These are phyloP conservation scores for Tubosaeta sp. DNA, from an alignment of 768 basidiomycete species.

Conservation along the genomic window DNA sequence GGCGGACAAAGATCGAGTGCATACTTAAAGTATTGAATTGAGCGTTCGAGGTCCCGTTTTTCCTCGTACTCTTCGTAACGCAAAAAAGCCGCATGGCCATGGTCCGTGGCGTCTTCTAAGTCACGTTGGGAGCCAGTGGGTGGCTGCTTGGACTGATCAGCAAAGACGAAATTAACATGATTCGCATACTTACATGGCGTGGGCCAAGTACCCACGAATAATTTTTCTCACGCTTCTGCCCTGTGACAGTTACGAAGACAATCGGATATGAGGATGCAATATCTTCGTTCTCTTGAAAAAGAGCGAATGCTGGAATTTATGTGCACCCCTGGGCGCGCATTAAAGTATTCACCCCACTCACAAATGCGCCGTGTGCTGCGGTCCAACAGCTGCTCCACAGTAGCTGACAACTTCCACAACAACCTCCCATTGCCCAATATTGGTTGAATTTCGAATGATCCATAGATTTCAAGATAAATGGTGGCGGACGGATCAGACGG, in stretches of 20 bases:
- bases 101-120: not conserved
- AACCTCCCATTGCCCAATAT: constrained; percentile 4
- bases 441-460: constrained; percentile 2
- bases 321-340: too few species aligned
- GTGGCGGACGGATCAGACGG: constrained; percentile 1
- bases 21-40: not conserved
- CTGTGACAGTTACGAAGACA: not conserved
- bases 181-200: not conserved
- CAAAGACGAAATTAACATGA: not conserved
- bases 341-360: not conserved
- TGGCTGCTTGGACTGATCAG: not conserved
- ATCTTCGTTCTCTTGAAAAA: not conserved
- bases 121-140: too few species aligned
- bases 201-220: not conserved
- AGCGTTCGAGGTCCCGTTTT: not conserved
- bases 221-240: not conserved
- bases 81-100: not conserved
- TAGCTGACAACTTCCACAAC: not conserved
- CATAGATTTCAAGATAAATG: not conserved
- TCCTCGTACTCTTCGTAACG: not conserved
- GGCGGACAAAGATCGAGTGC: constrained; percentile 3
- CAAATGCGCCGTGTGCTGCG: not conserved
- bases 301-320: not conserved
- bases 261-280: not conserved
- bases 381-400: not conserved